Evolutionary conservation across 2,329 filamentous ascomycete species (phyloP), one percentile per base, ranked within the genome.

Genomic region (Mycosphaerella arachidis): DNA sequence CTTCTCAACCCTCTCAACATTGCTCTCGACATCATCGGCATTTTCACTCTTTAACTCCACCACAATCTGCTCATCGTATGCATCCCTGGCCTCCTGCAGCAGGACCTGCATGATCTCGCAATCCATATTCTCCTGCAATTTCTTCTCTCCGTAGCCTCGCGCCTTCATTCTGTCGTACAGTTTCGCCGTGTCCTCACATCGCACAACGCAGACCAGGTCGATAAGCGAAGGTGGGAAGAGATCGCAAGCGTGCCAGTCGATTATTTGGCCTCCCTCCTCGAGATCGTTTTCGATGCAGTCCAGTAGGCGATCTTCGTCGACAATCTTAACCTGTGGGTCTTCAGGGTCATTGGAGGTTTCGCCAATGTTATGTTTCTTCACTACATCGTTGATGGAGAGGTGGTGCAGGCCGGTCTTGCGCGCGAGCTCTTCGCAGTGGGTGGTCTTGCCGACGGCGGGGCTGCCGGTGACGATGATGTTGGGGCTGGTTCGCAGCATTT

Each of bases 221-320:
- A 99, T 89, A 91, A 92, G 95, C 71, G 89, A 89, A 73, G 89
- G 87, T 1, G 94, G 94, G 72, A 97, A 97, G 24, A 97, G 78
- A 70, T 97, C 94, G 78, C 93, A 97, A 1, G 92, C 93, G 77
- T 99, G 94, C 93, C 94, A 99, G 78, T 99, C 94, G 71, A 99
- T 89, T 68, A 99, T 86, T 75, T 86, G 90, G 20, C 94, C 94
- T 59, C 93, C 93, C 20, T 83, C 77, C 63, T 87, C 83, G 43
- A 90, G 83, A 62, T 94, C 88, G 58, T 90, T 84, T 77, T 97
- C 94, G 59, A 99, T 88, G 52, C 89, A 85, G 73, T 99, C 94
- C 24, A 99, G 82, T 33, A 99, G 79, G 87, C 92, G 68, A 73
- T 99, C 94, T 75, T 99, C 94, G 72, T 99, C 93, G 16, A 99